Base-by-base conservation (phyloP, 1,284 basidiomycete species). In the Moniliophthora roreri region DNA sequence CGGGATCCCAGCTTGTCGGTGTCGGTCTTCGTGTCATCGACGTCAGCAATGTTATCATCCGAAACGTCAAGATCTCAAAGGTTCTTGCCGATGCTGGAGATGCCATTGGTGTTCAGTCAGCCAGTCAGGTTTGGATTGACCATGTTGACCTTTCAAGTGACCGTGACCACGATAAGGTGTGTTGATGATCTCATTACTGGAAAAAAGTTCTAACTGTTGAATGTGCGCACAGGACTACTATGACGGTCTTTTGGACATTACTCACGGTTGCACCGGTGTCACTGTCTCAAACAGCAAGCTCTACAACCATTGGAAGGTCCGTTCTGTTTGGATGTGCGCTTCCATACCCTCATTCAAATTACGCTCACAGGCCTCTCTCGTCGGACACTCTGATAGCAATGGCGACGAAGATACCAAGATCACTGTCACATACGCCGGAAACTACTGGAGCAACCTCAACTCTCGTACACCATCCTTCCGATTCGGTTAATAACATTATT, bases 1-100 rank as follows among this genome's bases (percentile, higher is more conserved):
- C 58, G 38, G 66, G 66, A 35, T 64, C 66, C 23, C 55, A 71
- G 6, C 72, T 76, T 42, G 60, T 62, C 42, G 75, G 75, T 41
- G 66, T 71, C 54, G 75, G 75, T 1, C 67, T 77, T 39, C 73
- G 77, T 53, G 71, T 78, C 47, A 56, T 75, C 47, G 60, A 71
- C 32, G 69, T 68, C 44, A 61, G 55, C 35, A 79, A 79, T 53
- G 76, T 79, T 48, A 79, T 79, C 60, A 71, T 78, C 56, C 71
- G 77, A 26, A 79, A 79, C 59, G 60, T 79, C 60, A 77, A 76
- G 61, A 72, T 79, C 52, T 74, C 74, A 37, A 78, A 78, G 62
- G 77, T 79, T 23, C 63, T 77, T 0, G 75, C 76, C n/a, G 56
- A 54, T 2, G 71, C 69, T 51, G 76, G 76, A 41, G 74, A 78